A percentile compares a stretch with the other conserved stretches of the same genome.
Evolutionary conservation across 2,329 filamentous ascomycete species (phyloP).

Genomic region (Diaporthe helianthi): DNA sequence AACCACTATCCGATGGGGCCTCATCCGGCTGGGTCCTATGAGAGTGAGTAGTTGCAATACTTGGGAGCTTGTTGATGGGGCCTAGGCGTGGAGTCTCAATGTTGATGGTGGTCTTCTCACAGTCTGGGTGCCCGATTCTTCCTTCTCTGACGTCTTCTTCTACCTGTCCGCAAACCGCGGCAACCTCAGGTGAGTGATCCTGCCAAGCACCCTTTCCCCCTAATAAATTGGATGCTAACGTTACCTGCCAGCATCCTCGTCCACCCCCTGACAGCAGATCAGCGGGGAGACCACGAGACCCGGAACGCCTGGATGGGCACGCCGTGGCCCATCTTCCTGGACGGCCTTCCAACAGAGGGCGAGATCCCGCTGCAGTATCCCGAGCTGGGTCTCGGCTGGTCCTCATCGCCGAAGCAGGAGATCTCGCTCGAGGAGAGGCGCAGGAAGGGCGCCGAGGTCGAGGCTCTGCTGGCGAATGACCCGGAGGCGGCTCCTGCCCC

Average conservation of each 20-base stretch:
- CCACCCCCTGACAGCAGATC: conserved; percentile 43
- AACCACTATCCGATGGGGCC: conserved; percentile 45
- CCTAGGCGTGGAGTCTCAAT: not conserved
- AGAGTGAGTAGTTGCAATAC: conserved; percentile 40
- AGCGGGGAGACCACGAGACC: conserved; percentile 44
- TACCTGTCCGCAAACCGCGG: conserved; percentile 45
- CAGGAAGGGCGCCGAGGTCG: conserved; percentile 41
- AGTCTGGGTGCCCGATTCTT: conserved; percentile 46
- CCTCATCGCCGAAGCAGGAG: conserved; percentile 40
- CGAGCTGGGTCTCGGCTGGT: conserved; percentile 43
- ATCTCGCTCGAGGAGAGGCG: conserved; percentile 43
- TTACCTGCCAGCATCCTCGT: conserved; percentile 40
- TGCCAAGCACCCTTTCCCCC: not conserved
- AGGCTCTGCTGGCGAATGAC: conserved; percentile 41
- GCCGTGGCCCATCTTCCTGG: conserved; percentile 45
- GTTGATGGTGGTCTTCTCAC: not conserved
- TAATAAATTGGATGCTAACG: not conserved
- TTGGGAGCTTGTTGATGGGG: not conserved
- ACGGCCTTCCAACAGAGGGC: conserved; percentile 40
- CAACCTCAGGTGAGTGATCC: conserved; percentile 38
- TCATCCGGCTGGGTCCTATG: conserved; percentile 45
- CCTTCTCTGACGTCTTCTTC: conserved; percentile 46
- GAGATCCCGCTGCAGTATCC: conserved; percentile 44
- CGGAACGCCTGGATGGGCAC: conserved; percentile 45
- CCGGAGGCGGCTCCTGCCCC: conserved; percentile 44